Percentiles rank a stretch among this genome's conserved stretches.
Evolutionary conservation across 2,329 filamentous ascomycete genomes (phyloP).

Genomic region (Trichoderma guizhouense): DNA sequence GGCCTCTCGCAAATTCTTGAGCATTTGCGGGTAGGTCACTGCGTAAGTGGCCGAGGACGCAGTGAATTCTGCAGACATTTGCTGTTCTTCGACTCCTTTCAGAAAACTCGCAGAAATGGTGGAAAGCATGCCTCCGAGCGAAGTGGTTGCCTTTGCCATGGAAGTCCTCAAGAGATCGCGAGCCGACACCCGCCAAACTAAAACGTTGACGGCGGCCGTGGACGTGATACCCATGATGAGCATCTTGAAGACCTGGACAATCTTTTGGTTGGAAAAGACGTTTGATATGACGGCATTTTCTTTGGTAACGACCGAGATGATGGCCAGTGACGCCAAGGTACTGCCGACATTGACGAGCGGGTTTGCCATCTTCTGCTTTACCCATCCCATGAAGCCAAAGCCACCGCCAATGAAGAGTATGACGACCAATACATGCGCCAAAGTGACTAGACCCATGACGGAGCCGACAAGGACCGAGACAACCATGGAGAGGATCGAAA

Average conservation of each 20-base stretch:
- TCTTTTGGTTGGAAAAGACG: conserved; percentile 64
- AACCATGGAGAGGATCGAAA: conserved; percentile 79
- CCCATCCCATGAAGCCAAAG: conserved; percentile 78
- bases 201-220: conserved; percentile 65
- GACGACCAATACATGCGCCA: conserved; percentile 74
- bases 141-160: conserved; percentile 67
- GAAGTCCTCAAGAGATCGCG: conserved; percentile 66
- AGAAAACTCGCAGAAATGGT: conserved; percentile 77
- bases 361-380: conserved; percentile 70
- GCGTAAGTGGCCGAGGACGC: conserved; percentile 58
- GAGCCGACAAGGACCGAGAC: conserved; percentile 72
- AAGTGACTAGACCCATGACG: conserved; percentile 57
- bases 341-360: conserved; percentile 77
- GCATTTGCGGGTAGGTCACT: conserved; percentile 57
- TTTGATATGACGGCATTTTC: conserved; percentile 77
- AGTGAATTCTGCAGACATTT: conserved; percentile 59
- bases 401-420: conserved; percentile 77
- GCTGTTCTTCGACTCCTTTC: conserved; percentile 70
- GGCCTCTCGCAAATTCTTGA: conserved; percentile 73
- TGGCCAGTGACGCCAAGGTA: conserved; percentile 76
- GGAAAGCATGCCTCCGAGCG: conserved; percentile 73
- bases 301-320: conserved; percentile 82
- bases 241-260: conserved; percentile 63
- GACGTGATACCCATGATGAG: conserved; percentile 70
- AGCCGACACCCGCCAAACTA: conserved; percentile 73